Percentiles rank a stretch among this genome's conserved stretches.
Evolutionary conservation across 2,329 filamentous ascomycete species (phyloP).

Genomic region (Dactylellina sp.): DNA sequence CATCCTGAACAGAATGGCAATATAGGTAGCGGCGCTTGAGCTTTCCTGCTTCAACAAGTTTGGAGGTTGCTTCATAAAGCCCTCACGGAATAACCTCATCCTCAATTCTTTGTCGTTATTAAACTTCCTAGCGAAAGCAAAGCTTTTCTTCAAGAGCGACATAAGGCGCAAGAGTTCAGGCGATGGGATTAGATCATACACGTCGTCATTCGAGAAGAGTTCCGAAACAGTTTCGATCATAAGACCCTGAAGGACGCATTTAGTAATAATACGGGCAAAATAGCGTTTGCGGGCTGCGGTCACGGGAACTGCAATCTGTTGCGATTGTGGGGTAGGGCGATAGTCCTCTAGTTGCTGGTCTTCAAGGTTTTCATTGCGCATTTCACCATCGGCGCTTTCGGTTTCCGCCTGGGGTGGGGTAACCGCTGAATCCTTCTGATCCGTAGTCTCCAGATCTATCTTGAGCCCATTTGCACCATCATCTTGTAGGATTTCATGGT

Average conservation of each 20-base stretch:
- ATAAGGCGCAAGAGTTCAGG: conserved; percentile 89
- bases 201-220: conserved; percentile 95
- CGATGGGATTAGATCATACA: conserved; percentile 93
- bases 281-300: conserved; percentile 92
- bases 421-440: conserved; percentile 61
- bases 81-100: conserved; percentile 93
- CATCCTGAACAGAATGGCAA: conserved; percentile 96
- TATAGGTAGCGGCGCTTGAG: conserved; percentile 91
- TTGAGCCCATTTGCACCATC: conserved; percentile 71
- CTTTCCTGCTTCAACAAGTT: conserved; percentile 98
- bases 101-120: conserved; percentile 97
- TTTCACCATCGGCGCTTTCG: conserved; percentile 26
- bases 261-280: conserved; percentile 99
- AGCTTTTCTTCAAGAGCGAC: conserved; percentile 93
- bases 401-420: conserved; percentile 43
- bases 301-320: conserved; percentile 79
- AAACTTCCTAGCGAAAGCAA: conserved; percentile 95
- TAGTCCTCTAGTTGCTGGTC: conserved; percentile 80
- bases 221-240: conserved; percentile 99
- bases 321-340: conserved; percentile 75
- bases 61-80: conserved; percentile 99
- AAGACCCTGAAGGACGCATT: conserved; percentile 94
- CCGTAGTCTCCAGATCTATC: conserved; percentile 66
- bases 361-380: conserved; percentile 49
- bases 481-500: conserved; percentile 57